Evolutionary conservation across 164 flowering plant genomes (phyloP).

Genomic region (Annona cherimola): DNA sequence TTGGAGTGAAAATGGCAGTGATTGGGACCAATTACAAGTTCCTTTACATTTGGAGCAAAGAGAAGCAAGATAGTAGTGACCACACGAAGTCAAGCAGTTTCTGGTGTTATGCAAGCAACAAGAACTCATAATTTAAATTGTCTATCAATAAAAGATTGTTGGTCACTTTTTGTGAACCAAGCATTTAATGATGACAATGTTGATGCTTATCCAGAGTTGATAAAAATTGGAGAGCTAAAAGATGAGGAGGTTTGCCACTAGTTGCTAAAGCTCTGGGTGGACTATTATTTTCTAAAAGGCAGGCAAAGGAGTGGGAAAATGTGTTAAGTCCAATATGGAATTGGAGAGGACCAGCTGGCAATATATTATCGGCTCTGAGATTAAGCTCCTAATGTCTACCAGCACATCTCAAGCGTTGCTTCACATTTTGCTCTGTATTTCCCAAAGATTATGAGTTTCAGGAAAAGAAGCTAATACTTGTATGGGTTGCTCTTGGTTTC

Average conservation of each 20-base stretch:
- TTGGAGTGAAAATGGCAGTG: conserved; percentile 10
- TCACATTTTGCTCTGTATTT: conserved; percentile 23
- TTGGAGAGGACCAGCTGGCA: background rate
- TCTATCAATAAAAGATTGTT: conserved; percentile 11
- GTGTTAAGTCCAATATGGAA: conserved; percentile 12
- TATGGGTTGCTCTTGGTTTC: conserved; percentile 19
- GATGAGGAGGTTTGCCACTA: conserved; percentile 10
- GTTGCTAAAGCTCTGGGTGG: conserved; percentile 4
- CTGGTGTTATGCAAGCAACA: conserved; percentile 6
- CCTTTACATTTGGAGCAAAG: conserved; percentile 8
- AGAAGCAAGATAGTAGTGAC: conserved; percentile 20
- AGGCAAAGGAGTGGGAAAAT: conserved; percentile 1
- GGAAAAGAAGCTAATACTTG: conserved; percentile 8
- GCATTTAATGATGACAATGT: background rate
- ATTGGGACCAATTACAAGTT: conserved; percentile 3
- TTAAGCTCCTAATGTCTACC: conserved; percentile 18
- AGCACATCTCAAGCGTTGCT: conserved; percentile 12
- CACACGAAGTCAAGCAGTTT: conserved; percentile 9
- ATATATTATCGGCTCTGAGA: conserved; percentile 14
- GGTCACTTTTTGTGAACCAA: conserved; percentile 1
- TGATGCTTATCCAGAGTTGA: background rate
- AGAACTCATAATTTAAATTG: conserved; percentile 2
- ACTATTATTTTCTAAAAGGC: background rate
- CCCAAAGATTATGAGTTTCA: conserved; percentile 12
- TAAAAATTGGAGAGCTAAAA: background rate